Evolutionary conservation across 78 protist species (phyloP).

Genomic region (Monosiga brevicollis): DNA sequence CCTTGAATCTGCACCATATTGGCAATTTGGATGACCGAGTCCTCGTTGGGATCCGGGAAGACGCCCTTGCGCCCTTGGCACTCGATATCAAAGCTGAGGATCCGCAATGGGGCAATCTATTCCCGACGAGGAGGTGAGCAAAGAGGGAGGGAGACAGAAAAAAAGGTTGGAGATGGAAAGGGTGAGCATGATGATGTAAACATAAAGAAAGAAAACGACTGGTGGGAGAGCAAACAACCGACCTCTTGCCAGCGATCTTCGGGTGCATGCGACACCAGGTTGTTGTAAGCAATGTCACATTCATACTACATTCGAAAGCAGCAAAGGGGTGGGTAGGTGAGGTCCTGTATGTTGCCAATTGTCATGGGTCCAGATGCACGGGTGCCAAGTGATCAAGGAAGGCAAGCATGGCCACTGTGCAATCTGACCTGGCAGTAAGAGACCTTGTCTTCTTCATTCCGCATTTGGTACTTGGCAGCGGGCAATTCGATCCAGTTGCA

Average conservation of each 20-base stretch:
- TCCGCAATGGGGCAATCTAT: slow-evolving; percentile 90
- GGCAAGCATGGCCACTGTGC: neutral
- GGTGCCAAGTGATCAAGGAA: too few species aligned
- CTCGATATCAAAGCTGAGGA: slow-evolving; percentile 93
- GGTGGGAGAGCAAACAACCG: too few species aligned
- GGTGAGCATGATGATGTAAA: too few species aligned
- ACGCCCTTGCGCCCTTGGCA: slow-evolving; percentile 88
- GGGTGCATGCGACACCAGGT: slow-evolving; percentile 18
- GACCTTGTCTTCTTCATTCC: neutral
- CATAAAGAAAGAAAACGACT: too few species aligned
- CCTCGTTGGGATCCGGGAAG: slow-evolving; percentile 96
- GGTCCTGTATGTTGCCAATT: too few species aligned
- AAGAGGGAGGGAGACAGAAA: too few species aligned
- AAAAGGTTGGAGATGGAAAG: too few species aligned
- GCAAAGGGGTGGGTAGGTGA: too few species aligned
- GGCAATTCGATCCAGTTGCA: slow-evolving; percentile 74
- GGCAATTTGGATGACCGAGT: slow-evolving; percentile 98
- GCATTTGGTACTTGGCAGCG: slow-evolving; percentile 50
- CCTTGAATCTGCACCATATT: slow-evolving; percentile 47
- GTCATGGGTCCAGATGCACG: too few species aligned
- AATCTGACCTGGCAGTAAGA: neutral
- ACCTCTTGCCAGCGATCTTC: slow-evolving; percentile 29
- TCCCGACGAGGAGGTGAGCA: slow-evolving; percentile 41
- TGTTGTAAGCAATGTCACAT: slow-evolving; percentile 18
- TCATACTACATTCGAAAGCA: slow-evolving; percentile 53